Base-by-base conservation (phyloP, 768 basidiomycete species). In the Lactarius quietus region DNA sequence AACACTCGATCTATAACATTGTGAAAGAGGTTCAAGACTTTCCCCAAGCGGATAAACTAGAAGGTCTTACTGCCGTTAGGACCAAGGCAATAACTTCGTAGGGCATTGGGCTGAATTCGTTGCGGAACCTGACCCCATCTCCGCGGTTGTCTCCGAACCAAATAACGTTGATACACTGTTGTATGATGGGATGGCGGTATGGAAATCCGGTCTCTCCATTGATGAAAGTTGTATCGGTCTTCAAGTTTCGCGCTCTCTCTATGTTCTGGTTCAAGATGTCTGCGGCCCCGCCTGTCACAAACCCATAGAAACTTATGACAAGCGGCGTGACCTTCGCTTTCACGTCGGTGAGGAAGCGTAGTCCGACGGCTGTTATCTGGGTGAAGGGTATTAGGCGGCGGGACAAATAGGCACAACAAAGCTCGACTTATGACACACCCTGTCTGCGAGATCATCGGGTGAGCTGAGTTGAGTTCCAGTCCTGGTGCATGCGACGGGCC, bases 401-500 rank as follows among this genome's bases (percentile, higher is more conserved):
- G 26, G 10, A 12, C 6, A 29, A 57, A 54, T 3, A 7, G n/a
- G 17, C 10, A 14, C 12, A 45, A 41, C 7, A 10, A 20, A 26
- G 14, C 1, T 12, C 1, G 8, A 33, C 2, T 12, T 15, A 33
- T 38, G 38, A 43, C 56, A 29, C 31, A 64, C 63, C 39, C 48
- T 53, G 26, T 43, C 57, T 17, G 17, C n/a, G 39, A 64, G 48
- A 26, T 64, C 57, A 39, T 31, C 23, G 1, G 57, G 57, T 12
- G 26, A n/a, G 23, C 0, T 9, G n/a, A 33, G 18, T 53, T 9
- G 29, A 14, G 51, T 33, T 18, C 57, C 57, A 15, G 51, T 26
- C 51, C 52, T 64, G n/a, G 12, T 64, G 38, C 48, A 64, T 5
- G 63, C 63, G 10, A 59, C 35, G 12, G 51, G 57, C 63, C 63